Evolutionary conservation across 352 stramenopile genomes (phyloP).

Genomic region (Pythium graminicola): DNA sequence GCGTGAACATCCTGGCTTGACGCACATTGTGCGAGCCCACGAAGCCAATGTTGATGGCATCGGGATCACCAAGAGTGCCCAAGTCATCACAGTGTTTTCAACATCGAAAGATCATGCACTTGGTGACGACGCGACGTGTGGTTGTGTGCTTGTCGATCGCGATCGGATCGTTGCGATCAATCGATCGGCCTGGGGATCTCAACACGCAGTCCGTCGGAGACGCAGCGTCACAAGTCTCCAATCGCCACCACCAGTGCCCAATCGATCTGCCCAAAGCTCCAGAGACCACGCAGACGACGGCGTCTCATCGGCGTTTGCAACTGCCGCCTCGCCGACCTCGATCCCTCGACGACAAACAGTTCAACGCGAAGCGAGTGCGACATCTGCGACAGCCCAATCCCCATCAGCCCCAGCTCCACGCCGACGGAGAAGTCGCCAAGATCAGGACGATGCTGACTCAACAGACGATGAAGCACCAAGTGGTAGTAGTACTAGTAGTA

Average conservation of each 20-base stretch:
- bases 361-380: too few relatives aligned
- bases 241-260: too few relatives aligned
- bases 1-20: slow-evolving; percentile 43
- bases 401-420: neutral
- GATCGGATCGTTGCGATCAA: slow-evolving; percentile 56
- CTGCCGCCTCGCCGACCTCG: neutral
- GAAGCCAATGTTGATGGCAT: slow-evolving; percentile 84
- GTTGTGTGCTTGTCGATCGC: slow-evolving; percentile 61
- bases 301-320: neutral
- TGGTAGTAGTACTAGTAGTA: neutral
- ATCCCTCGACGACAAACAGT: too few relatives aligned
- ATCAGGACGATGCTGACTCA: slow-evolving; percentile 27
- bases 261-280: too few relatives aligned
- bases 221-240: slow-evolving; percentile 24
- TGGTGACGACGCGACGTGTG: slow-evolving; percentile 49
- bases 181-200: slow-evolving; percentile 21
- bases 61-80: slow-evolving; percentile 39
- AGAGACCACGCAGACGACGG: too few relatives aligned
- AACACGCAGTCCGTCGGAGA: slow-evolving; percentile 26
- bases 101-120: slow-evolving; percentile 69
- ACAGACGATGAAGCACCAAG: slow-evolving; percentile 26
- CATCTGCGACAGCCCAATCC: neutral
- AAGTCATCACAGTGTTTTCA: slow-evolving; percentile 65
- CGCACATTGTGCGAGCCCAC: slow-evolving; percentile 68
- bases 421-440: neutral